Percentiles rank a stretch among this genome's conserved stretches.
phyloP scores from a whole-genome alignment of 768 basidiomycete species.

The Calocera cornea region DNA sequence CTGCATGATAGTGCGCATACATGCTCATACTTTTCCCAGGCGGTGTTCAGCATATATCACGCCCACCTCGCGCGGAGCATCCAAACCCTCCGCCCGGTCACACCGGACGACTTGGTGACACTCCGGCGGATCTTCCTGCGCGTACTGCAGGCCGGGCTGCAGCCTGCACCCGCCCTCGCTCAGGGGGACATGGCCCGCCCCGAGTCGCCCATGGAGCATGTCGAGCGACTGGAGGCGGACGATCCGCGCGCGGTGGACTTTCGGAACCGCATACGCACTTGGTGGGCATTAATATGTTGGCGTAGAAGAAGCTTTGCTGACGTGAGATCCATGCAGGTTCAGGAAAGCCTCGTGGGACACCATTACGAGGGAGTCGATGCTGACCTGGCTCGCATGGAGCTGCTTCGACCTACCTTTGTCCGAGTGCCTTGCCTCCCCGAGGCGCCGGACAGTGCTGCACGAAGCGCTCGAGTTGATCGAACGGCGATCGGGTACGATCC shows the following conservation, averaged over 20 bases:
- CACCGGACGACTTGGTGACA: conserved; percentile 38
- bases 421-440: conserved; percentile 31
- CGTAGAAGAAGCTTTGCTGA: background rate
- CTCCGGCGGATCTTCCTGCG: conserved; percentile 47
- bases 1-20: background rate
- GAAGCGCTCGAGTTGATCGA: conserved; percentile 50
- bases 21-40: conserved; percentile 28
- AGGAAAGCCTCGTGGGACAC: conserved; percentile 57
- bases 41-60: conserved; percentile 57
- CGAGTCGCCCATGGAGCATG: conserved; percentile 47
- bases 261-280: conserved; percentile 50
- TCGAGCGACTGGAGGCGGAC: conserved; percentile 41
- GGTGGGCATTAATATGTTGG: conserved; percentile 19
- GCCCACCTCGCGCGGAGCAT: conserved; percentile 36
- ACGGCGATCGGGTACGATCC: conserved; percentile 50
- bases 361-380: conserved; percentile 48
- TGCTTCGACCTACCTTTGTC: conserved; percentile 59
- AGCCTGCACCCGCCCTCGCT: conserved; percentile 42
- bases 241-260: conserved; percentile 67
- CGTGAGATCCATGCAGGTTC: conserved; percentile 50
- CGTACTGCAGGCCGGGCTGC: conserved; percentile 52
- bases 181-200: conserved; percentile 37
- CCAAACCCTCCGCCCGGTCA: conserved; percentile 33
- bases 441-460: conserved; percentile 39
- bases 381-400: conserved; percentile 71